Evolutionary conservation across 495 filamentous ascomycete species (phyloP).

Genomic region (Pseudomonodictys pantanalensis): DNA sequence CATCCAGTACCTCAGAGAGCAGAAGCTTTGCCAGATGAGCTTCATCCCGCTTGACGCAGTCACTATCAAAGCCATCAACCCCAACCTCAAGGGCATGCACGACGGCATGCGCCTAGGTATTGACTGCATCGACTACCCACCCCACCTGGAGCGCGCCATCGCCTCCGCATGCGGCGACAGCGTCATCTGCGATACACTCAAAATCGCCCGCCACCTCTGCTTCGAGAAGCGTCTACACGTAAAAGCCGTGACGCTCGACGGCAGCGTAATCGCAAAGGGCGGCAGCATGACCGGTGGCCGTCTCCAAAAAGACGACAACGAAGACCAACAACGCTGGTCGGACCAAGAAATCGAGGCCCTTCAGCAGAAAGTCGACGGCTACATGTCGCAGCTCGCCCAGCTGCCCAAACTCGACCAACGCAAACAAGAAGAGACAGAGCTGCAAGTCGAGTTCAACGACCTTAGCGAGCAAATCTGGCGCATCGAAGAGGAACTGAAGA

Average conservation of each 20-base stretch:
- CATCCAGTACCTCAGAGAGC: constrained; percentile 89
- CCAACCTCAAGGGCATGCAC: constrained; percentile 84
- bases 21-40: constrained; percentile 77
- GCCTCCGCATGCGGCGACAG: constrained; percentile 91
- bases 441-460: constrained; percentile 75
- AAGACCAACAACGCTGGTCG: constrained; percentile 32
- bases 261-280: constrained; percentile 93
- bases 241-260: constrained; percentile 90
- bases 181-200: constrained; percentile 87
- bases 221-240: constrained; percentile 82
- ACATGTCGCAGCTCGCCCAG: constrained; percentile 66
- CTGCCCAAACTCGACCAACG: constrained; percentile 73
- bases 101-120: constrained; percentile 85
- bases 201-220: constrained; percentile 82
- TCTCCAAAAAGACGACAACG: constrained; percentile 65
- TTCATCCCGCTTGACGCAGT: constrained; percentile 97
- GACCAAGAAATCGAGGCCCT: constrained; percentile 80
- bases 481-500: constrained; percentile 69
- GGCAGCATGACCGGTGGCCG: constrained; percentile 96
- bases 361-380: constrained; percentile 65
- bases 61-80: constrained; percentile 83
- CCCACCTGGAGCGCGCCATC: constrained; percentile 82
- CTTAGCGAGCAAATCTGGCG: constrained; percentile 75
- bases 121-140: constrained; percentile 93
- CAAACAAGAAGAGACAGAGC: constrained; percentile 70